Evolutionary conservation across 495 filamentous ascomycete genomes (phyloP).

Genomic region (Clohesyomyces aquaticus): DNA sequence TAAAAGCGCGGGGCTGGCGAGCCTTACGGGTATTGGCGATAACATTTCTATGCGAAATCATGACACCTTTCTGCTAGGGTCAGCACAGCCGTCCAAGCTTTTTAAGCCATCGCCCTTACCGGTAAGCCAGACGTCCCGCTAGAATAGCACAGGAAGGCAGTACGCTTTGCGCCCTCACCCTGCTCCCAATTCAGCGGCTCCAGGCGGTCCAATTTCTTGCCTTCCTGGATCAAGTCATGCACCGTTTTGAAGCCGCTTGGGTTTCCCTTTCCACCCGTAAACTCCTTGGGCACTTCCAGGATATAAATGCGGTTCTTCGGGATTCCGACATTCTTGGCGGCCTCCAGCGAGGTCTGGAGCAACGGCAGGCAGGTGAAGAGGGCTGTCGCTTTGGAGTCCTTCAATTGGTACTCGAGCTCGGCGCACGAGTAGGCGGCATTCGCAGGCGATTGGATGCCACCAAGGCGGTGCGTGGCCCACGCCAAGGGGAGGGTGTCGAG

Average conservation of each 20-base stretch:
- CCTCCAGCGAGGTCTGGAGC: slow-evolving; percentile 69
- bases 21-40: slow-evolving; percentile 75
- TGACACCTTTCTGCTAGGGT: slow-evolving; percentile 78
- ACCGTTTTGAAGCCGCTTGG: slow-evolving; percentile 68
- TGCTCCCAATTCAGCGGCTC: slow-evolving; percentile 70
- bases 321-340: slow-evolving; percentile 67
- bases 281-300: slow-evolving; percentile 64
- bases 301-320: slow-evolving; percentile 75
- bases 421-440: slow-evolving; percentile 79
- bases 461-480: slow-evolving; percentile 76
- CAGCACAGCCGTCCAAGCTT: background rate
- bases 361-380: slow-evolving; percentile 82
- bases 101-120: slow-evolving; percentile 48
- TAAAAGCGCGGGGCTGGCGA: slow-evolving; percentile 56
- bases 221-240: slow-evolving; percentile 67
- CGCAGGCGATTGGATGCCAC: slow-evolving; percentile 75
- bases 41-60: slow-evolving; percentile 87
- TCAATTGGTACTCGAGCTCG: slow-evolving; percentile 80
- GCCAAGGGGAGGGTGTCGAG: slow-evolving; percentile 78
- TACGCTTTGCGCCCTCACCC: slow-evolving; percentile 75
- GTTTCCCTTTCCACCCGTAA: slow-evolving; percentile 52
- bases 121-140: slow-evolving; percentile 87
- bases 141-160: slow-evolving; percentile 86
- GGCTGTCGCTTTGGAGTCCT: slow-evolving; percentile 72
- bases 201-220: slow-evolving; percentile 63